Conservation (phyloP, 257 asterid species). For the Catharanthus roseus region DNA sequence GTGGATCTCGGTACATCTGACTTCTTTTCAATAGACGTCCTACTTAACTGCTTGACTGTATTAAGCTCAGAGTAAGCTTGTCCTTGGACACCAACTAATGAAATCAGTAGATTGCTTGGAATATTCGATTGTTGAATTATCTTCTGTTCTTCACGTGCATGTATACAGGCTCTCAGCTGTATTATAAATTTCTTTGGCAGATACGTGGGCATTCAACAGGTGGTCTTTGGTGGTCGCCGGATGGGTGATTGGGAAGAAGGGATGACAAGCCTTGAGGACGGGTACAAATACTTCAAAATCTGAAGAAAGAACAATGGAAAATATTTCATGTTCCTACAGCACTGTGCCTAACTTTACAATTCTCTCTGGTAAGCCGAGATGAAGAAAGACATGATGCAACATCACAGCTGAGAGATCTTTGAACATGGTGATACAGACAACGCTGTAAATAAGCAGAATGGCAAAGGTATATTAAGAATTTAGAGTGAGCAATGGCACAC, state of each 20-base stretch:
- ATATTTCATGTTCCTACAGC: not conserved
- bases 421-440: not conserved
- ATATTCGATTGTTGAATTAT: not conserved
- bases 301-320: conserved; percentile 22
- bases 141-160: not conserved
- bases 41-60: conserved; percentile 89
- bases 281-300: conserved; percentile 83
- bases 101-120: not conserved
- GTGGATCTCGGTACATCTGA: conserved; percentile 95
- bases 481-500: not conserved
- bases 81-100: not conserved
- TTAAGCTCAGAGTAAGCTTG: conserved; percentile 87
- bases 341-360: not conserved
- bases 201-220: conserved; percentile 89
- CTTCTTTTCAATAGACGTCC: conserved; percentile 80
- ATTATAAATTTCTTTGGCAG: conserved; percentile 27
- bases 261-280: conserved; percentile 69
- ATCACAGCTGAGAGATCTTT: not conserved
- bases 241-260: conserved; percentile 99
- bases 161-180: not conserved
- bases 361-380: not conserved
- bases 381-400: not conserved
- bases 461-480: not conserved
- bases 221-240: conserved; percentile 74
- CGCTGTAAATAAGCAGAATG: not conserved